Base-by-base conservation (phyloP, 2,329 filamentous ascomycete species). In the Phyllosticta ampelicida region DNA sequence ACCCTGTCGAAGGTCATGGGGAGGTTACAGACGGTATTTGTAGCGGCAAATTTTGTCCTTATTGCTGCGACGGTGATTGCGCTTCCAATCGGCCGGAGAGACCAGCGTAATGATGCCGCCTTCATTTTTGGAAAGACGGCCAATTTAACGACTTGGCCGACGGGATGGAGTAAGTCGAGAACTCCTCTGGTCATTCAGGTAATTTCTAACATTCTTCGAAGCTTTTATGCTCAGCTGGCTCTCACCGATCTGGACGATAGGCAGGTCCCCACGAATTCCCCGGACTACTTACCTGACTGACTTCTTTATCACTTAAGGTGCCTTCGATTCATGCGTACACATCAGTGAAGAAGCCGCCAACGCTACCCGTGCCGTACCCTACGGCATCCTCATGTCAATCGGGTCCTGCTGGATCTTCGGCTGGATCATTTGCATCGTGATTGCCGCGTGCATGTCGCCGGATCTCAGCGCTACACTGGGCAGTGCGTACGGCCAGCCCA, bases 301-400 rank as follows among this genome's bases (percentile, higher is more conserved):
- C 36, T 26, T 16, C 13, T 29, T 29, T 29, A 16, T 44, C 36
- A n/a, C 16, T n/a, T n/a, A 3, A 44, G 36, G 36, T n/a, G 76
- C 74, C 1, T 83, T 83, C 61, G 80, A 83, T 63, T 77, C 75
- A 1, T 83, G 80, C 57, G 79, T 71, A 8, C 79, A 83, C 62
- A 82, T 85, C 74, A 78, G 76, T 49, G 82, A 85, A 67, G 82
- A 85, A 65, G 81, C 82, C 0, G 71, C 77, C 50, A 82, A 85
- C 67, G 82, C 82, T 1, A 77, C 79, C 3, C 79, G 76, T 56
- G 80, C 81, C 1, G 81, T 83, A 1, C 82, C 82, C 0, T 74
- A 80, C 54, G 82, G 81, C 1, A 84, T 85, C 55, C 66, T 85
- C 13, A 81, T 80, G 67, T 79, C 79, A 0, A 78, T 81, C 51